phyloP scores from a whole-genome alignment of 2,329 filamentous ascomycete genomes.

The Cytospora piceae region DNA sequence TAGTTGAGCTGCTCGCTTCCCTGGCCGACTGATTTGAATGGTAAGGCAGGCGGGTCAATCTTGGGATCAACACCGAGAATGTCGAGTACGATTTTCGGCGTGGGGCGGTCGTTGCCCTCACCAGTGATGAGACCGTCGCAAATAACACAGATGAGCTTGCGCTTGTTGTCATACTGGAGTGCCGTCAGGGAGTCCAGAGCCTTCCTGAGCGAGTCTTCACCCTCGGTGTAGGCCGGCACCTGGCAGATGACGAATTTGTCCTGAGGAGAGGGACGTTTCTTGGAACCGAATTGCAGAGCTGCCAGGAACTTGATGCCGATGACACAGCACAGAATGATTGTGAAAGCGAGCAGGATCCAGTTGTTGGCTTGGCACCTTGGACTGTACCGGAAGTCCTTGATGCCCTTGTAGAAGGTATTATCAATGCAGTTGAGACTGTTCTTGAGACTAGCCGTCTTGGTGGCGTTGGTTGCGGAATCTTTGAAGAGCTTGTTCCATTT shows the following conservation, averaged over 20 bases:
- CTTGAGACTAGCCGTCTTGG: slow-evolving; percentile 52
- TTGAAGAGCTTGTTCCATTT: slow-evolving; percentile 61
- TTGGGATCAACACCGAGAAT: slow-evolving; percentile 97
- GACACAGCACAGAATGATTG: slow-evolving; percentile 79
- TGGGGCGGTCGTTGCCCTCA: slow-evolving; percentile 93
- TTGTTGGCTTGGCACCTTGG: slow-evolving; percentile 85
- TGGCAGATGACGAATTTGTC: slow-evolving; percentile 99
- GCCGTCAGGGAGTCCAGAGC: slow-evolving; percentile 93
- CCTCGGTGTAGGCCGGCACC: slow-evolving; percentile 96
- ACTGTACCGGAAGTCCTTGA: slow-evolving; percentile 79
- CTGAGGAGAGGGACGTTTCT: slow-evolving; percentile 84
- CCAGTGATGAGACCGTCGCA: slow-evolving; percentile 98
- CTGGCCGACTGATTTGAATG: slow-evolving; percentile 89
- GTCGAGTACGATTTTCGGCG: slow-evolving; percentile 95
- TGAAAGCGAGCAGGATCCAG: slow-evolving; percentile 85
- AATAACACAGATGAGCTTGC: slow-evolving; percentile 94
- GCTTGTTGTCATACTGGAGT: slow-evolving; percentile 96
- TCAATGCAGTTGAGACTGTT: slow-evolving; percentile 82
- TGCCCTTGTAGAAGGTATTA: slow-evolving; percentile 81
- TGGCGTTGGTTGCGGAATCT: slow-evolving; percentile 53
- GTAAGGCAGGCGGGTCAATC: slow-evolving; percentile 89
- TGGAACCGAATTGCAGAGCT: slow-evolving; percentile 90
- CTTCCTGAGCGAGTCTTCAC: slow-evolving; percentile 91
- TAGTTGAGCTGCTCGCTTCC: slow-evolving; percentile 95
- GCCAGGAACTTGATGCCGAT: slow-evolving; percentile 89